Evolutionary conservation across 2,329 filamentous ascomycete genomes (phyloP).

Genomic region (Xylariales sp.): DNA sequence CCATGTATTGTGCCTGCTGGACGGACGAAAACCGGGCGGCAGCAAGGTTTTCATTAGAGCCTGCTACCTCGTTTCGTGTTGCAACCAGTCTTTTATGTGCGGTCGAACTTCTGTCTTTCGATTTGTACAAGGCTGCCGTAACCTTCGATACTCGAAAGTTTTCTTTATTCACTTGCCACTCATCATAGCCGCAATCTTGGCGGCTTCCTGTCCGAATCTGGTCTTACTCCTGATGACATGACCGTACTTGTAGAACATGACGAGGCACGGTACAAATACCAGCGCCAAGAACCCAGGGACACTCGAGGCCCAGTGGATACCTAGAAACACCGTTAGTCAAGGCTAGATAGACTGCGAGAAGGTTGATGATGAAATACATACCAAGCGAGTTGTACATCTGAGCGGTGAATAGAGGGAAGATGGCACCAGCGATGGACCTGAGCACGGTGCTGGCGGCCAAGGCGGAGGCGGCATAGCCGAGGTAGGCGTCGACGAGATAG

Average conservation of each 20-base stretch:
- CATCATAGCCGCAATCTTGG: conserved; percentile 8
- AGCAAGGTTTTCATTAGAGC: no score
- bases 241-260: conserved; percentile 9
- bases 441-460: conserved; percentile 34
- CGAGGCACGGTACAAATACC: conserved; percentile 5
- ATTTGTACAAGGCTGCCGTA: no score
- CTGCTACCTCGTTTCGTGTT: no score
- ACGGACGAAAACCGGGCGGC: no score
- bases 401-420: conserved; percentile 42
- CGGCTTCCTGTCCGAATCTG: conserved; percentile 9
- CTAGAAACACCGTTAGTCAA: no score
- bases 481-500: conserved; percentile 10
- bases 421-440: conserved; percentile 39
- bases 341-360: not conserved
- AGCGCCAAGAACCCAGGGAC: conserved; percentile 37
- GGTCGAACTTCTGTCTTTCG: no score
- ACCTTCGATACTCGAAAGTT: no score
- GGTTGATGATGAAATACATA: not conserved
- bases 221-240: conserved; percentile 9
- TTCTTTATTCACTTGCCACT: no score
- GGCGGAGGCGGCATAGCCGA: conserved; percentile 10
- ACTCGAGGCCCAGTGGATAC: conserved; percentile 42
- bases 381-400: conserved; percentile 36
- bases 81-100: no score
- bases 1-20: no score